Base-by-base conservation (phyloP, 2,329 filamentous ascomycete genomes). In the Phoma sp. region DNA sequence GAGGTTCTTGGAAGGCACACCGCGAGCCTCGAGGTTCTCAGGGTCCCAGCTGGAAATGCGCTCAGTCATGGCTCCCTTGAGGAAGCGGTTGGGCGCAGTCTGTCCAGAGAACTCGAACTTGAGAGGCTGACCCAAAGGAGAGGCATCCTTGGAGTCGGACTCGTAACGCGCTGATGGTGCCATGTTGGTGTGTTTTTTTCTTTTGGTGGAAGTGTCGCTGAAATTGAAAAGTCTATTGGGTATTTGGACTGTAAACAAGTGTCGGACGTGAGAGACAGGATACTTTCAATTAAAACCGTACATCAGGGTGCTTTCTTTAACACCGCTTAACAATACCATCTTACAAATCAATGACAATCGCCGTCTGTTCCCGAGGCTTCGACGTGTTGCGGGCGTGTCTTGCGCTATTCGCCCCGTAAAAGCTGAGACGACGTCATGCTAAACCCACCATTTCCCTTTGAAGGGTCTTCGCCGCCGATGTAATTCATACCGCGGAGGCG, bases 1-100 rank as follows among this genome's bases (percentile, higher is more conserved):
- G 47, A 81, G 82, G 49, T 81, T 75, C 58, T 80, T 77, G 10
- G 77, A 78, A 6, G 84, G 82, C 4, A 87, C 73, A 23, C 83
- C 82, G 37, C 86, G 80, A 3, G 77, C 77, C 22, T 79, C 71
- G 7, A 82, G 61, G 51, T 84, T 77, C 23, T 79, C 79, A 6
- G 81, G 76, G 53, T 83, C 78, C 84, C 84, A 89, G 4, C 81
- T 84, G 0, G 85, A 83, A 11, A 89, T 74, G 7, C 81, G 77
- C 68, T 90, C 87, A 2, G 83, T 83, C 86, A 89, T 89, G 37
- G 87, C 83, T 5, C 78, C 85, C 71, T 89, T 89, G 59, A 89
- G 70, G 64, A 89, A 86, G n/a, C 86, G 79, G 67, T 89, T 89
- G 37, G 80, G 81, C 1, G 86, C 86, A 1, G 79, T 82, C 52